phyloP scores from a whole-genome alignment of 495 filamentous ascomycete species.

The Penicillium goetzii region DNA sequence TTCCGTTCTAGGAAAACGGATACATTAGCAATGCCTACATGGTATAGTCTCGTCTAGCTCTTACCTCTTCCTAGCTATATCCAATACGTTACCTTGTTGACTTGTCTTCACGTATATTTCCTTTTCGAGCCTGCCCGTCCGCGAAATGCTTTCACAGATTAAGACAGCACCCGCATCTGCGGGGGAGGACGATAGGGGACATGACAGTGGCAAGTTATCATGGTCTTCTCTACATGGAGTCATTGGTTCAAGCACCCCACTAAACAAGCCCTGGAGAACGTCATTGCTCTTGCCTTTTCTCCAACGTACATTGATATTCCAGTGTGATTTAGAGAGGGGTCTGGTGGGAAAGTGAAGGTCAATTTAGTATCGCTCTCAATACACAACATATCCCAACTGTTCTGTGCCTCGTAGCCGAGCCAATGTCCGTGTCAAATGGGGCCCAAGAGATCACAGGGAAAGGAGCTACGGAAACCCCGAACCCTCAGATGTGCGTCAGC shows the following conservation, averaged over 20 bases:
- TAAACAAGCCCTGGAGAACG: not conserved
- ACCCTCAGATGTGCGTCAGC: not conserved
- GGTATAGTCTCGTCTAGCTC: not conserved
- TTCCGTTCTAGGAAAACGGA: not conserved
- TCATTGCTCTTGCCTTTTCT: not conserved
- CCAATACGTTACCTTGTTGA: too few species aligned
- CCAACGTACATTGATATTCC: constrained; percentile 3
- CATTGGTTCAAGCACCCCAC: not conserved
- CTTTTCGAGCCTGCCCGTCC: not conserved
- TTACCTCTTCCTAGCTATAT: not conserved
- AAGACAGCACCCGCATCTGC: not conserved
- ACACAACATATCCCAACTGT: not conserved
- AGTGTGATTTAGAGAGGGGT: not conserved
- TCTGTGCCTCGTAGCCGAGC: constrained; percentile 1
- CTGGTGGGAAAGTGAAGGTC: not conserved
- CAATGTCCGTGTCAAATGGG: constrained; percentile 2
- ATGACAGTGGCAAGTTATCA: not conserved
- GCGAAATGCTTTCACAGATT: not conserved
- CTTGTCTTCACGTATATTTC: not conserved
- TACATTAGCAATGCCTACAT: not conserved
- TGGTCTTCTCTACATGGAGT: not conserved
- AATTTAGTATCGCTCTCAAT: not conserved
- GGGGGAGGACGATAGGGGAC: not conserved
- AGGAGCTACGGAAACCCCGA: not conserved
- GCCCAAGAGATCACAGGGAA: not conserved